Evolutionary conservation across 1,139 yeast genomes (phyloP), one percentile per base, ranked within the genome.

Genomic region (Chernovozyma sophiae-reginae): DNA sequence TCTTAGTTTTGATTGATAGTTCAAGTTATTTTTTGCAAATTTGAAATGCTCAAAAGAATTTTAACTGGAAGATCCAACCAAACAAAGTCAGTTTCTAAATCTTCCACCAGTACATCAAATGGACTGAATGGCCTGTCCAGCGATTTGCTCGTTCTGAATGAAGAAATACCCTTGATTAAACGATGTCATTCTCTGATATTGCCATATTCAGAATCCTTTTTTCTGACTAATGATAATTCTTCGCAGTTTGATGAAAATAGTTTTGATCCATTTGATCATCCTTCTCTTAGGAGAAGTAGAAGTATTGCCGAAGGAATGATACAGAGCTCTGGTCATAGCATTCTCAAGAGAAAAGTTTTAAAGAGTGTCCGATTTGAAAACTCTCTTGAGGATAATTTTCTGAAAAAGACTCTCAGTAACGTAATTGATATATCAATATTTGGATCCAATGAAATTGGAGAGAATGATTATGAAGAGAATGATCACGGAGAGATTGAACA

Each of bases 221-320:
- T 35, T 20, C 15, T 10, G 10, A 30, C 13, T 3, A 26, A 25
- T 20, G 19, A 31, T 20, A 31, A 25, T 5, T 6, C 26, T 5
- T n/a, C 31, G 17, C 34, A 37, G 6, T 8, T 31, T 5, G 25
- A 28, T 12, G 34, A 37, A 7, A 29, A 22, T 19, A 37, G 40
- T 17, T 33, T 34, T 18, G 40, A 37, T 25, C 40, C 40, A 3
- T 37, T 34, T 22, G 38, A 37, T 4, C 36, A 32, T 19, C 32
- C 32, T 23, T 11, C 28, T 3, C 7, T 36, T 5, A 20, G 39
- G 14, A 32, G 26, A 18, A 32, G 36, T 30, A 36, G 28, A 14
- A 36, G 39, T 23, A 26, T 36, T 26, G 39, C 39, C 12, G 37
- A 34, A 15, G 36, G 37, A 12, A 30, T 35, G 26, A 14, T 34